Evolutionary conservation across 2,329 filamentous ascomycete genomes (phyloP).

Genomic region (Pestalotiopsis fici): DNA sequence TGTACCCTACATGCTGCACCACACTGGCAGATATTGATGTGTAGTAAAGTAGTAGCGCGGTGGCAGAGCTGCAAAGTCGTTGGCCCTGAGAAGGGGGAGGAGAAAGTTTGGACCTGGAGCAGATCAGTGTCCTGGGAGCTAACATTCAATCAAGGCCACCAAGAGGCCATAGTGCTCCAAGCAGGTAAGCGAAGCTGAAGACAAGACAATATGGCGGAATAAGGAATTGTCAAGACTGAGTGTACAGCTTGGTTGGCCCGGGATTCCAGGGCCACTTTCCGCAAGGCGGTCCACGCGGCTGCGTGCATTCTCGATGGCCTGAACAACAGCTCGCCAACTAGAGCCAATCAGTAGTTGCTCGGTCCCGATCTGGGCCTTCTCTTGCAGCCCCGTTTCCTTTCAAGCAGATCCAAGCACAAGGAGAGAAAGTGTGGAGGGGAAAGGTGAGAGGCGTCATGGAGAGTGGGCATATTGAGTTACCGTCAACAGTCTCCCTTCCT

Average conservation of each 20-base stretch:
- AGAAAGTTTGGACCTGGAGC: background rate
- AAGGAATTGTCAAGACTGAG: constrained; percentile 18
- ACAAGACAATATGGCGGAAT: constrained; percentile 8
- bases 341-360: constrained; percentile 25
- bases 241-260: constrained; percentile 23
- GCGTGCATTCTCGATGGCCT: constrained; percentile 27
- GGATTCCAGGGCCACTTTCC: constrained; percentile 24
- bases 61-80: background rate
- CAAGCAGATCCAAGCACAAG: background rate
- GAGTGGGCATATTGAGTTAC: background rate
- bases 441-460: background rate
- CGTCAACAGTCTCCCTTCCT: background rate
- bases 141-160: background rate
- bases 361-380: background rate
- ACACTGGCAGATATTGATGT: background rate
- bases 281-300: constrained; percentile 24
- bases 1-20: background rate
- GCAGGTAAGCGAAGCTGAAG: background rate
- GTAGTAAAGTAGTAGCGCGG: background rate
- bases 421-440: background rate
- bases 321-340: constrained; percentile 28
- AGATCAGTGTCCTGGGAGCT: background rate
- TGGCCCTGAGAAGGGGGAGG: background rate
- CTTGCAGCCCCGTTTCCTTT: constrained; percentile 2
- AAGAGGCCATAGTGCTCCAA: constrained; percentile 1